Evolutionary conservation across 1,284 basidiomycete genomes (phyloP), one percentile per base, ranked within the genome.

Genomic region (Ustilago tritici): DNA sequence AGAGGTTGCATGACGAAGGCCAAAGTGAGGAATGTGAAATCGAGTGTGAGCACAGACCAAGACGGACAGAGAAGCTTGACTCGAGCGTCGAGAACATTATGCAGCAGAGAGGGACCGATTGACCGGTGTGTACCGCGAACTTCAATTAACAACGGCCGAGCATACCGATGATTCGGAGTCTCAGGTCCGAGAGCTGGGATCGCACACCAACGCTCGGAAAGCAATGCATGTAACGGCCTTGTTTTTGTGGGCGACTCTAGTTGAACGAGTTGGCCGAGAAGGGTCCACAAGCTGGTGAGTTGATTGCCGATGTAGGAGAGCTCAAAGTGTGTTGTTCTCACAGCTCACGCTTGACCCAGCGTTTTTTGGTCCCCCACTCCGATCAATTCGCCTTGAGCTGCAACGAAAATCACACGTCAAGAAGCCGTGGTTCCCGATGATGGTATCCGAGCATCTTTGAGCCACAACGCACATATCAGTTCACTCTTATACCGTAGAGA

Each of bases 361-460:
- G 52, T 31, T 54, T 19, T 23, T 56, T 15, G 23, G 54, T 52
- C 56, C 64, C 70, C 70, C 64, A 72, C 70, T 52, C 70, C 61
- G 70, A 66, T 66, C 11, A 35, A 52, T 31, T 63, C 59, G 32
- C 59, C 63, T 28, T 28, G 23, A 28, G 23, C 23, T 28, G 23
- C 23, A 28, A 28, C 23, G 23, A 10, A 12, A 3, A 28, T 6
- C 19, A n/a, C 47, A 40, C 2, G 17, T 19, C 17, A 23, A 11
- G 8, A 9, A 19, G 12, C 54, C 34, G 17, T 17, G 32, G 14
- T n/a, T 34, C 34, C 52, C 32, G 32, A 54, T 54, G 28, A 15
- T 28, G n/a, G 43, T 19, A 46, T 46, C 7, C n/a, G 7, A 46
- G n/a, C 43, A 17, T 41, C 40, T 41, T 41, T 19, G 7, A n/a